These are phyloP conservation scores for Hypericum androsaemum DNA, from an alignment of 345 rosid genomes.

Conservation along the genomic window DNA sequence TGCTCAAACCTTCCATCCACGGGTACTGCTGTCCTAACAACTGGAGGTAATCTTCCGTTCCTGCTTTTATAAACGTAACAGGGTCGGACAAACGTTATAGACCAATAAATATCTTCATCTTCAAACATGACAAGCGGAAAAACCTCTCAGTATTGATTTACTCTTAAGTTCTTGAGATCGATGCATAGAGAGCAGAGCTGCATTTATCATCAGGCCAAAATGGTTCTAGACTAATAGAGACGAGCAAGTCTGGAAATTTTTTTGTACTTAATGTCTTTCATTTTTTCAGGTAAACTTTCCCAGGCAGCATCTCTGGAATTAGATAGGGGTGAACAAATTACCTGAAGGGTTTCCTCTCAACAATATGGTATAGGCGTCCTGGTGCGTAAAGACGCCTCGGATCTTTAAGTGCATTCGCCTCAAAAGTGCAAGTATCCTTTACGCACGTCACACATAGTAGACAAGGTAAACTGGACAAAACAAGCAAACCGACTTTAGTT, in stretches of 20 bases:
- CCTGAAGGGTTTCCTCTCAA: slow-evolving; percentile 80
- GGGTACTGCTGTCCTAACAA: slow-evolving; percentile 97
- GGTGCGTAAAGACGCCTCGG: slow-evolving; percentile 86
- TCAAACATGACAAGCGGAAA: too few relatives aligned
- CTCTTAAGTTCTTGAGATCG: too few relatives aligned
- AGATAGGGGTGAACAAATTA: slow-evolving; percentile 12
- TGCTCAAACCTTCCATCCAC: slow-evolving; percentile 97
- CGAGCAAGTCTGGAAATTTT: too few relatives aligned
- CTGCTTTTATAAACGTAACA: slow-evolving; percentile 21
- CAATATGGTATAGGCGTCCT: slow-evolving; percentile 85
- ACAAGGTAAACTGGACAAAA: slow-evolving; percentile 76
- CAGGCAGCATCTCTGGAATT: too few relatives aligned
- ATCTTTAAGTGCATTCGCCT: slow-evolving; percentile 75
- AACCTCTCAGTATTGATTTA: too few relatives aligned
- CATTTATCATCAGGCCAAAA: too few relatives aligned
- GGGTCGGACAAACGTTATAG: too few relatives aligned
- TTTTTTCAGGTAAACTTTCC: too few relatives aligned
- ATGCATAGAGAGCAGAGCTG: too few relatives aligned
- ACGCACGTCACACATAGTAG: slow-evolving; percentile 71
- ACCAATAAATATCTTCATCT: too few relatives aligned
- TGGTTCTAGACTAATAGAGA: too few relatives aligned
- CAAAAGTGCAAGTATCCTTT: slow-evolving; percentile 85
- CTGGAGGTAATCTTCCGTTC: slow-evolving; percentile 78
- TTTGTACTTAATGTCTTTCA: too few relatives aligned
- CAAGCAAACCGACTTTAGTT: slow-evolving; percentile 12